A percentile compares a stretch with the other conserved stretches of the same genome.
Conservation (phyloP, 2,329 filamentous ascomycete genomes). For the Pseudogymnoascus sp. region DNA sequence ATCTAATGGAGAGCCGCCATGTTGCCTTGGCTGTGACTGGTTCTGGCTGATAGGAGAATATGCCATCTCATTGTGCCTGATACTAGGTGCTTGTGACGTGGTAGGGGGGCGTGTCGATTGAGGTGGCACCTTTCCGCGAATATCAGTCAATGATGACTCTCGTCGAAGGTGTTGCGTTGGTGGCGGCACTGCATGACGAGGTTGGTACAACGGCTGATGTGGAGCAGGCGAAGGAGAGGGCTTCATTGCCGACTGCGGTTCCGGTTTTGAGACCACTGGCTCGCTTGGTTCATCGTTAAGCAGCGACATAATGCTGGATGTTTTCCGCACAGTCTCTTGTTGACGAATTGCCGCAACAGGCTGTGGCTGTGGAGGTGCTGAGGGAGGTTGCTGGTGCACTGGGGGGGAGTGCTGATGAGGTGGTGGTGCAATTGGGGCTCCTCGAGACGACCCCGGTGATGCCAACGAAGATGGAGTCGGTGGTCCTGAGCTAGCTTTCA, state of each 20-base stretch:
- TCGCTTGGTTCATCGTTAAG: constrained; percentile 52
- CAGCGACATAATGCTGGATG: constrained; percentile 54
- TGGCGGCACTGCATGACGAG: constrained; percentile 21
- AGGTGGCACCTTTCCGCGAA: constrained; percentile 19
- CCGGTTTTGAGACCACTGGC: constrained; percentile 21
- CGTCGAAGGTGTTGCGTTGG: constrained; percentile 22
- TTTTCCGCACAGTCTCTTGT: constrained; percentile 46
- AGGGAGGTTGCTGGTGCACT: constrained; percentile 11
- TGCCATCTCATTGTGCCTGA: constrained; percentile 26
- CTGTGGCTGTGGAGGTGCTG: constrained; percentile 1
- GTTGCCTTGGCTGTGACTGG: constrained; percentile 16
- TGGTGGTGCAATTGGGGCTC: constrained; percentile 22
- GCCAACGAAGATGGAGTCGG: constrained; percentile 20
- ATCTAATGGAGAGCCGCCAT: constrained; percentile 24
- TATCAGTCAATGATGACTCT: constrained; percentile 23
- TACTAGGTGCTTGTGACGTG: constrained; percentile 18
- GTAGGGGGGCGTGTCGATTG: constrained; percentile 21
- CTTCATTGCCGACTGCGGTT: constrained; percentile 12
- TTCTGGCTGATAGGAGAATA: constrained; percentile 24
- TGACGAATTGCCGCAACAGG: constrained; percentile 32
- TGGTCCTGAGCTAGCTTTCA: constrained; percentile 13
- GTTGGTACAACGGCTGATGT: constrained; percentile 26
- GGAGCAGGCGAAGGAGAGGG: constrained; percentile 22
- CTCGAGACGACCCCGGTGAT: constrained; percentile 20
- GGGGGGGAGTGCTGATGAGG: constrained; percentile 13